Conservation (phyloP, 2,329 filamentous ascomycete species). For the Ascochyta pisi region DNA sequence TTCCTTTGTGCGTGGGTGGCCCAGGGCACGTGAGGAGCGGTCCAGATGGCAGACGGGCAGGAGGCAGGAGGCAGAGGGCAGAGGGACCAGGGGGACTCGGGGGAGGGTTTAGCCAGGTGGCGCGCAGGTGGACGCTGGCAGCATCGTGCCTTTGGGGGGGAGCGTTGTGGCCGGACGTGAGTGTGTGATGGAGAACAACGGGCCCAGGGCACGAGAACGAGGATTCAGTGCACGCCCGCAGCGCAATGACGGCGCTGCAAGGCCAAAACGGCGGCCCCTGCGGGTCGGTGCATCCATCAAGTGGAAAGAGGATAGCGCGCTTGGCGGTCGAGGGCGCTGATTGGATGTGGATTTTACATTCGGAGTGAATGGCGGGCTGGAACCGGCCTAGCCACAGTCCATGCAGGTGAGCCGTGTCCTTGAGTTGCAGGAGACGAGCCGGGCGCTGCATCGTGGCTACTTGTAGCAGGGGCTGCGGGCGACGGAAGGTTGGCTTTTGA, state of each 20-base stretch:
- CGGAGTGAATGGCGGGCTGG: background rate
- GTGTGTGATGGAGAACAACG: constrained; percentile 37
- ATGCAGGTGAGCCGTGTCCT: background rate
- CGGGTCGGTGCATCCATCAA: constrained; percentile 9
- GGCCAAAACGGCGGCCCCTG: constrained; percentile 23
- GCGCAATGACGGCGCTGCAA: constrained; percentile 30
- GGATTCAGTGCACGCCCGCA: constrained; percentile 23
- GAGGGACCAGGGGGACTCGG: background rate
- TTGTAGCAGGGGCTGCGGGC: too few relatives aligned
- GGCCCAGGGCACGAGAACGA: constrained; percentile 38
- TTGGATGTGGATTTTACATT: background rate
- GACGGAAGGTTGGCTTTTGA: too few relatives aligned
- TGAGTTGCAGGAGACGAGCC: background rate
- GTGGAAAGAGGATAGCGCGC: background rate
- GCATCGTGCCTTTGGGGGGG: constrained; percentile 32
- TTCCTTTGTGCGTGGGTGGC: constrained; percentile 26
- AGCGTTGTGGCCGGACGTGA: constrained; percentile 28
- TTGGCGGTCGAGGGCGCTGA: background rate
- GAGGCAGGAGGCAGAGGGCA: background rate
- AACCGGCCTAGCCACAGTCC: background rate
- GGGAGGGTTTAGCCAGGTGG: constrained; percentile 27
- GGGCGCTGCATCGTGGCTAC: too few relatives aligned
- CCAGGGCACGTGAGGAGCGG: constrained; percentile 31
- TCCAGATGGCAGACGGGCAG: background rate
- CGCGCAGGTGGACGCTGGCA: constrained; percentile 25